Percentiles rank a stretch among this genome's conserved stretches.
phyloP scores from a whole-genome alignment of 148 eudicot genomes.

The Polygonum maritimum region DNA sequence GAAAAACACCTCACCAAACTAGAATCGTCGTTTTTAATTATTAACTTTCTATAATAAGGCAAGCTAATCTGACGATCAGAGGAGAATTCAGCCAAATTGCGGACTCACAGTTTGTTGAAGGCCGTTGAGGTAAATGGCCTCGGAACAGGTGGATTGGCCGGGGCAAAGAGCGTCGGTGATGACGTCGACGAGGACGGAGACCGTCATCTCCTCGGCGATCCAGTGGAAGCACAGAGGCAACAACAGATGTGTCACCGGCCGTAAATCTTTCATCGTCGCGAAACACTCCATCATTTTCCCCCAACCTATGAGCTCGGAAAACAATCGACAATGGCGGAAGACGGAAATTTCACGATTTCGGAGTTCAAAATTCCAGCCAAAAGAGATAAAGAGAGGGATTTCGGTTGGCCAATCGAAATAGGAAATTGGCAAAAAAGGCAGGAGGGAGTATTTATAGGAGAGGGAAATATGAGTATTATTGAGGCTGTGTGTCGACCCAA shows the following conservation, averaged over 20 bases:
- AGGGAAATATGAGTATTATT: not conserved
- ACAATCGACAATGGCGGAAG: not conserved
- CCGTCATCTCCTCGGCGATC: slow-evolving; percentile 87
- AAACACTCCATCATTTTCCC: slow-evolving; percentile 13
- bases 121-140: slow-evolving; percentile 79
- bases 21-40: not conserved
- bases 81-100: not conserved
- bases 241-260: slow-evolving; percentile 43
- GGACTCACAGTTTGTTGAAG: slow-evolving; percentile 62
- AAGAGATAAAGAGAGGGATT: not conserved
- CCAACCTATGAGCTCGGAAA: not conserved
- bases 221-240: slow-evolving; percentile 63
- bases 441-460: not conserved
- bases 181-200: slow-evolving; percentile 71
- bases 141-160: slow-evolving; percentile 37
- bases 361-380: not conserved
- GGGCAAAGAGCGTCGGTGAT: slow-evolving; percentile 74
- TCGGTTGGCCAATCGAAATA: not conserved
- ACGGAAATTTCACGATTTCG: not conserved
- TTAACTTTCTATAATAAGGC: not conserved
- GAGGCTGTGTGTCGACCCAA: not conserved
- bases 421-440: not conserved
- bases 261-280: slow-evolving; percentile 29
- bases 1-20: not conserved
- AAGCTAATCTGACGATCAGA: not conserved